Evolutionary conservation across 1,284 basidiomycete genomes (phyloP).

Genomic region (Ganoderma resinaceum): DNA sequence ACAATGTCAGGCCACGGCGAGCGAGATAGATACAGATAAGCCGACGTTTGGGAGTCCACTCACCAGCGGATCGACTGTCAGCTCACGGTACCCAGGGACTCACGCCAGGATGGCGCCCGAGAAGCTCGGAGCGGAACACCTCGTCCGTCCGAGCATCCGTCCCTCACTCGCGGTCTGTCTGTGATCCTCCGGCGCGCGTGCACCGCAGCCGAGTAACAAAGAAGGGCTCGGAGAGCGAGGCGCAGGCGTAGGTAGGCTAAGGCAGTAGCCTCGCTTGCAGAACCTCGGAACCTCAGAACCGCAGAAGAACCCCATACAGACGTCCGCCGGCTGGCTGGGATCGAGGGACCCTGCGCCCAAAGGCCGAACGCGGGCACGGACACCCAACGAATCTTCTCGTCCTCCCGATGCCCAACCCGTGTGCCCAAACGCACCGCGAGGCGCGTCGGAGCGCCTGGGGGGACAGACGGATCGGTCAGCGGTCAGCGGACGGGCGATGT

Average conservation of each 20-base stretch:
- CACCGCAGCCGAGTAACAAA: background rate
- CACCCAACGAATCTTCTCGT: background rate
- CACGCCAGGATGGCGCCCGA: background rate
- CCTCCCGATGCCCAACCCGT: background rate
- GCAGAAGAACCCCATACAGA: background rate
- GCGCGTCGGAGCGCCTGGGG: slow-evolving; percentile 27
- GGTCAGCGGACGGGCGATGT: slow-evolving; percentile 28
- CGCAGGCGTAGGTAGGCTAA: background rate
- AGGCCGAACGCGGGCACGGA: background rate
- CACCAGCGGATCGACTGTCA: background rate
- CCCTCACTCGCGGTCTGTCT: background rate
- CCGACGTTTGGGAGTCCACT: background rate
- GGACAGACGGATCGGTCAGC: slow-evolving; percentile 26
- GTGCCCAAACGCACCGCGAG: background rate
- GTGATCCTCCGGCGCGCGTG: background rate
- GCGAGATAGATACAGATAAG: too few species aligned
- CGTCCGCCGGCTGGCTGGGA: background rate
- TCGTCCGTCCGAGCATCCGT: background rate
- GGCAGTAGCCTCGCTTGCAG: background rate
- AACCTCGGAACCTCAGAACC: background rate
- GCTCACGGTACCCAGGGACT: background rate
- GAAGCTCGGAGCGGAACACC: background rate
- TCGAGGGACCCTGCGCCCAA: slow-evolving; percentile 1
- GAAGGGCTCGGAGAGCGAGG: background rate
- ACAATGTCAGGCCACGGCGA: background rate